Evolutionary conservation across 2,329 filamentous ascomycete species (phyloP), one percentile per base, ranked within the genome.

Genomic region (Neonectria sp.): DNA sequence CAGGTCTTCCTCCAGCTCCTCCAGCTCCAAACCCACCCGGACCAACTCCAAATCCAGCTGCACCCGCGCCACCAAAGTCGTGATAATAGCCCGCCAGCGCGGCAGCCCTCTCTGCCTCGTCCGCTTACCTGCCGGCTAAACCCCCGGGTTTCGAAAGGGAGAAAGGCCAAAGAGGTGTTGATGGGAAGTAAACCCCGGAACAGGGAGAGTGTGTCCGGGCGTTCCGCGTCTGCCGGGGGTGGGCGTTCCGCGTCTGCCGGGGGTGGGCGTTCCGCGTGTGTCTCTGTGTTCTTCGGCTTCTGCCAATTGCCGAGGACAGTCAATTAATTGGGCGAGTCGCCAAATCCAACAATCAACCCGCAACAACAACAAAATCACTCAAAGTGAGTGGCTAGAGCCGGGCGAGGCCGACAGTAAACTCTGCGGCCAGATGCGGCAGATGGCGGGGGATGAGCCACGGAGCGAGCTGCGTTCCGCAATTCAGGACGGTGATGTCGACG

Each of bases 31-130:
- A 29, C 21, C 63, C 65, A 2, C 49, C 29, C 13, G 48, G 25
- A 31, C 49, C 49, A 53, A 29, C 17, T 35, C 49, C 49, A 35
- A 53, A 53, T 12, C n/a, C 49, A 35, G 29, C 49, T 51, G 51
- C 69, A 55, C 71, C 62, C 60, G 56, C 64, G 43, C 68, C 68
- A 37, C 69, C 71, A 57, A 71, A 71, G 48, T 64, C 69, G 43
- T 64, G 61, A 67, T 68, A 75, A 60, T 70, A 73, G 49, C 51
- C 72, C 65, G 62, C 72, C 63, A 72, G 67, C 33, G 64, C 68
- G 57, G 64, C 59, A 48, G 56, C 64, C 60, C 51, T 59, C 43
- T 15, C 11, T n/a, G 37, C 11, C 48, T 49, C 31, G 57, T 12
- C 31, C 59, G 46, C 37, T 31, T 55, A 33, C 49, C 49, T 58